These are phyloP conservation scores for Botrytis hyacinthi DNA, from an alignment of 2,329 filamentous ascomycete genomes.

Conservation along the genomic window DNA sequence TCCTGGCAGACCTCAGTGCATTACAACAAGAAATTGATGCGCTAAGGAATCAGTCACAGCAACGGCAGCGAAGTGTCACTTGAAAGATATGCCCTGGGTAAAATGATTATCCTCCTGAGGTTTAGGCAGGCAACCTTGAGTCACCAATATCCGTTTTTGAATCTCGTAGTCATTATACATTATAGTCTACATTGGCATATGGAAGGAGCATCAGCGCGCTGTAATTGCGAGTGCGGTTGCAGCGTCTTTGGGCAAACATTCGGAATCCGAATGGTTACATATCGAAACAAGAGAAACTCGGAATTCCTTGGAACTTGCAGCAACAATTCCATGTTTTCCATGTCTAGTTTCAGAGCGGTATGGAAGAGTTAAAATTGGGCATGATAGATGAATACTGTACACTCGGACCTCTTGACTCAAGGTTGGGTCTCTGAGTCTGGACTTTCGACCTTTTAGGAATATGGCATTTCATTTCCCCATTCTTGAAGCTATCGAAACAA, in stretches of 20 bases:
- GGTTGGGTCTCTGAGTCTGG: neutral
- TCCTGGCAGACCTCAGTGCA: slow-evolving; percentile 69
- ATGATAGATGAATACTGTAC: neutral
- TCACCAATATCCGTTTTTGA: neutral
- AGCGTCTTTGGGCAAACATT: neutral
- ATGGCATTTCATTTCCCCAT: neutral
- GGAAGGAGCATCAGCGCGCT: neutral
- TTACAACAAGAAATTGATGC: slow-evolving; percentile 76
- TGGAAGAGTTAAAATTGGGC: neutral
- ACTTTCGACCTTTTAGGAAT: neutral
- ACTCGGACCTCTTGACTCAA: neutral
- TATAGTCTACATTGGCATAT: neutral
- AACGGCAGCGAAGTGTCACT: slow-evolving; percentile 18
- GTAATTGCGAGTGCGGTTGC: neutral
- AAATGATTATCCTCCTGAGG: neutral
- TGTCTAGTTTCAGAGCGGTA: neutral
- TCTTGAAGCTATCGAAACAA: neutral
- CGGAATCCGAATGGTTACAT: neutral
- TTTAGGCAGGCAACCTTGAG: neutral
- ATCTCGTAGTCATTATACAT: neutral
- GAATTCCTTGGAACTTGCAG: neutral
- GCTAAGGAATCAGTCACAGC: slow-evolving; percentile 46
- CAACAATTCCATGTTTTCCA: neutral
- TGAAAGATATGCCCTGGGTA: neutral
- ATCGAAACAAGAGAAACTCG: neutral